Conservation (phyloP, 495 filamentous ascomycete genomes). For the Corynascus novoguineensis region DNA sequence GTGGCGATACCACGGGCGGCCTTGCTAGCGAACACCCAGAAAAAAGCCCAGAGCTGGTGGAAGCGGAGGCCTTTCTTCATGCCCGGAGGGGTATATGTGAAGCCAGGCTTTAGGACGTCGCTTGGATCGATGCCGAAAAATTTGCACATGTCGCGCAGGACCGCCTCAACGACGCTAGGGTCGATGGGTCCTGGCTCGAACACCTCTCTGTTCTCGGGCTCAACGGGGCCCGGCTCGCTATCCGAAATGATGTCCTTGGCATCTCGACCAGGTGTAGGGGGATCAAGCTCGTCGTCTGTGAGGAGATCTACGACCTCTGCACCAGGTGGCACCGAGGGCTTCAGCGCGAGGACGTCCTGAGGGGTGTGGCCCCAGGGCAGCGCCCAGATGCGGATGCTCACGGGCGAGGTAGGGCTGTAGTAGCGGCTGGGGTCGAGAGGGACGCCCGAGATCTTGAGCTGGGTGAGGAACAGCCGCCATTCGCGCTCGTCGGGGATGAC, state of each 20-base stretch:
- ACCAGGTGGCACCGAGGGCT: background rate
- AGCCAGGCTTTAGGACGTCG: conserved; percentile 4
- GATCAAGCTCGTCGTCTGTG: conserved; percentile 3
- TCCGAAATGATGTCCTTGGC: background rate
- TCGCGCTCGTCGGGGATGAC: conserved; percentile 2
- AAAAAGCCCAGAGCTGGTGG: conserved; percentile 6
- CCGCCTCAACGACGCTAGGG: conserved; percentile 4
- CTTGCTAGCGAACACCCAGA: conserved; percentile 5
- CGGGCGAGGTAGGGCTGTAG: conserved; percentile 1
- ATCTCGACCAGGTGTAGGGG: background rate
- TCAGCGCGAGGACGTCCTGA: background rate
- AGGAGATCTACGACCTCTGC: conserved; percentile 4
- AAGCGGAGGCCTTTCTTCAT: conserved; percentile 3
- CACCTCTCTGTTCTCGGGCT: conserved; percentile 4
- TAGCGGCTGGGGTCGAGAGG: conserved; percentile 2
- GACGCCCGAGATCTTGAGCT: conserved; percentile 2
- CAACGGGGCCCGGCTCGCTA: background rate
- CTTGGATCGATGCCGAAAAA: conserved; percentile 8
- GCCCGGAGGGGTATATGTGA: background rate
- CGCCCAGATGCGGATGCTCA: conserved; percentile 1
- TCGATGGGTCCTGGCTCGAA: conserved; percentile 7
- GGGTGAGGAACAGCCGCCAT: conserved; percentile 2
- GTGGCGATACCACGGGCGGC: conserved; percentile 1
- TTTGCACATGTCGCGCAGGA: conserved; percentile 3
- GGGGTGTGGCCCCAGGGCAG: background rate